These are phyloP conservation scores for Artemisia annua DNA, from an alignment of 129 eudicot species.

Conservation along the genomic window DNA sequence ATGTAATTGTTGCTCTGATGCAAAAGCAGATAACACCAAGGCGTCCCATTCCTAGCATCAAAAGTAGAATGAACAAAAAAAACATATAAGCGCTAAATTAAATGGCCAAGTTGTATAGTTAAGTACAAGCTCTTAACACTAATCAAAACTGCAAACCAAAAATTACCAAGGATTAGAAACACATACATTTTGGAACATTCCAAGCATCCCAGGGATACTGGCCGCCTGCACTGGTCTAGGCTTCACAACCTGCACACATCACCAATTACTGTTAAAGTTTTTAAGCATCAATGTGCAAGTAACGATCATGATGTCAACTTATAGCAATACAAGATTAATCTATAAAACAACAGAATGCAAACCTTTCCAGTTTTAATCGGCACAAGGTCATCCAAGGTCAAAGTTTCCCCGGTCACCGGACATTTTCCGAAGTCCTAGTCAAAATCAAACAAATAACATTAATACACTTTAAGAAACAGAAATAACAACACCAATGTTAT, in stretches of 20 bases:
- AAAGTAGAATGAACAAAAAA: neutral
- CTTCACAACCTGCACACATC: neutral
- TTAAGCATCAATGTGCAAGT: neutral
- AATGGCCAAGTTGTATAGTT: too few relatives aligned
- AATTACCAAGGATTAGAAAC: neutral
- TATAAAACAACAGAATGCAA: constrained; percentile 4
- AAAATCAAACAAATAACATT: constrained; percentile 16
- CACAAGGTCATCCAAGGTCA: constrained; percentile 18
- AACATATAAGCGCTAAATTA: neutral
- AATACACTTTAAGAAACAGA: too few relatives aligned
- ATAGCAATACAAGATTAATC: neutral
- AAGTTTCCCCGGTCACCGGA: constrained; percentile 81
- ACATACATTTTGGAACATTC: too few relatives aligned
- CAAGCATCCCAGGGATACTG: too few relatives aligned
- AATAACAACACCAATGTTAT: too few relatives aligned
- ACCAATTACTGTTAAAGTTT: neutral
- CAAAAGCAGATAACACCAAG: constrained; percentile 86
- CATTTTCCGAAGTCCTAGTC: constrained; percentile 87
- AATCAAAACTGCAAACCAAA: neutral
- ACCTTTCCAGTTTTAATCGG: too few relatives aligned
- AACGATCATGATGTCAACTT: neutral
- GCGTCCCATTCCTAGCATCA: constrained; percentile 93
- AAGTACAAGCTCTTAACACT: constrained; percentile 7
- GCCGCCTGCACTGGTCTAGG: too few relatives aligned
- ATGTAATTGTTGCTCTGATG: constrained; percentile 93